Evolutionary conservation across 2,329 filamentous ascomycete genomes (phyloP), one percentile per base, ranked within the genome.

Genomic region (Paracorniculantispora psalliotae): DNA sequence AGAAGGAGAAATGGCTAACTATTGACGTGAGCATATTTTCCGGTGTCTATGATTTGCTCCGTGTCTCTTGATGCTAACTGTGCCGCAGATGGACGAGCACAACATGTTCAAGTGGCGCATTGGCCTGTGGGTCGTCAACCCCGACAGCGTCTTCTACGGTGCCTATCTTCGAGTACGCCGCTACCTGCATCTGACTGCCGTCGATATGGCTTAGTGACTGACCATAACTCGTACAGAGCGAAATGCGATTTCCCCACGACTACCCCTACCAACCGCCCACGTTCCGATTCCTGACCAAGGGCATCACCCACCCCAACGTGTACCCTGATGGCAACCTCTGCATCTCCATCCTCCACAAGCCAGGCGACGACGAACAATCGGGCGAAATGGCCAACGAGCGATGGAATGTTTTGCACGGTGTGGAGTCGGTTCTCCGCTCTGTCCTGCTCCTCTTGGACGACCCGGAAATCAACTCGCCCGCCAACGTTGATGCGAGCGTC

Each of bases 341-440:
- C 79, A 97, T 99, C 71, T 97, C 92, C 48, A 99, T 99, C 68
- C 85, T 99, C 12, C 93, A 99, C 74, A 83, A 85, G 19, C 92
- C 94, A 0, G 94, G 94, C 64, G 91, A 97, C 62, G 93, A 97
- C 70, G 85, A 89, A 66, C 93, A 92, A 80, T 96, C 92, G 0
- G 94, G 94, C 62, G 93, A 97, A 75, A 76, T 83, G 41, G 93
- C 94, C 7, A 89, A 88, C 60, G 94, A 97, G 76, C 89, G 93
- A 60, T 99, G 93, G 93, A 92, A 91, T 6, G 92, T 94, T 1
- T 86, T 94, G 4, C 93, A 97, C 73, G 90, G 92, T 21, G 93
- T 96, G 50, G 94, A 97, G 76, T 96, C 92, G 2, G 92, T 99
- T 37, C 83, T 99, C 19, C 91, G 96, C 62, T 96, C 91, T 9